These are phyloP conservation scores for Rhododendron mucronatum DNA, from an alignment of 148 eudicot genomes.

Conservation along the genomic window DNA sequence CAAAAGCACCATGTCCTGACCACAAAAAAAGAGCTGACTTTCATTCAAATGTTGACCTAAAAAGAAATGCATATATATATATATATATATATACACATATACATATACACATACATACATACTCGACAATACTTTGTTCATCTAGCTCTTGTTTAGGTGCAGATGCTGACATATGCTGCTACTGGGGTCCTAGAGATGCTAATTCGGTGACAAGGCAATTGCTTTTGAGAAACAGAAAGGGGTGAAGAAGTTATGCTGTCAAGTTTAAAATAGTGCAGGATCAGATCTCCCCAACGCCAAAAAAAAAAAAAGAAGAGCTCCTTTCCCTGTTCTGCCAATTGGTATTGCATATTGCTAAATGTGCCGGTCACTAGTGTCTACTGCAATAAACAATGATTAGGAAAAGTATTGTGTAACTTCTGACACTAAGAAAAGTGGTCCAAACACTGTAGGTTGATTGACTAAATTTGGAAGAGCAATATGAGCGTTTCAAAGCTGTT, in stretches of 20 bases:
- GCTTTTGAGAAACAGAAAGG: background rate
- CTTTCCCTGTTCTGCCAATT: background rate
- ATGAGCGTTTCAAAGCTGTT: background rate
- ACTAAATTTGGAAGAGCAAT: background rate
- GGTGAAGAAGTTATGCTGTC: background rate
- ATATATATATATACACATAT: background rate
- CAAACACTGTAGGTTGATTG: background rate
- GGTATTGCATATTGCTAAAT: background rate
- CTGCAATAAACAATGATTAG: too few species aligned
- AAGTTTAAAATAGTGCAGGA: background rate
- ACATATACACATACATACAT: background rate
- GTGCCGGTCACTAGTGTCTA: background rate
- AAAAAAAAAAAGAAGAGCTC: background rate
- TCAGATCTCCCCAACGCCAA: background rate
- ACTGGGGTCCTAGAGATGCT: background rate
- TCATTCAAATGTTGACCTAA: background rate
- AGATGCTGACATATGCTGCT: background rate
- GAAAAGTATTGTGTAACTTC: background rate
- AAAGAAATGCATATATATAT: background rate
- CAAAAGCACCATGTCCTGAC: constrained; percentile 90
- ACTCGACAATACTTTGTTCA: background rate
- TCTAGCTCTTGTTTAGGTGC: background rate
- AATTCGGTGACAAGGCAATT: background rate
- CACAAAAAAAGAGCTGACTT: background rate
- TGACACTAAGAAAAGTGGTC: background rate